Base-by-base conservation (phyloP, 495 filamentous ascomycete species). In the Penicillium roqueforti region DNA sequence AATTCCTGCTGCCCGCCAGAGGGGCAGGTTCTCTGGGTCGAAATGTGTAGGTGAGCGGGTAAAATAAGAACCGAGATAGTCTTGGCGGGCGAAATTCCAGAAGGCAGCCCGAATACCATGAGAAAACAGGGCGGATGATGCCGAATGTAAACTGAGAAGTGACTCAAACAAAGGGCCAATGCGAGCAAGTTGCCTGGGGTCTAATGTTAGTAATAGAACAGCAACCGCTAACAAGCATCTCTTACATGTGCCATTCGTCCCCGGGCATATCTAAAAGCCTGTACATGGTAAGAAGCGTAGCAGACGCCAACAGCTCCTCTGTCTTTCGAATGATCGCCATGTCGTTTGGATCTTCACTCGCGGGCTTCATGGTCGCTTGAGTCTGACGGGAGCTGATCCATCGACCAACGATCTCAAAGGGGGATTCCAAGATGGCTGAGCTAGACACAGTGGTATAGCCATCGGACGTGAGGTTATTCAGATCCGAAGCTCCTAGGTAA, bases 81-180 rank as follows among this genome's bases (percentile, higher is more conserved):
- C 74, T 44, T 68, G 63, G 3, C 71, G 68, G 22, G 67, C 68
- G 44, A 76, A 62, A 41, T 72, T 72, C 72, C 74, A 76, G 46
- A 76, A 75, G 1, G 63, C 68, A 10, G 72, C 69, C 10, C 59
- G 59, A 1, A 67, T 47, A 5, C 71, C 74, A 25, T 69, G 68
- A 13, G 66, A 58, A 31, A 75, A 70, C 4, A 19, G 16, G 4
- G 54, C 18, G 7, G 57, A 40, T 6, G 45, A 18, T 16, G 19
- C 29, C 18, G 46, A 20, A 36, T 62, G 26, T 36, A 61, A 7
- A 25, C 48, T 23, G 6, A 68, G 31, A n/a, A 75, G 53, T 39
- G 55, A 53, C 1, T 71, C 62, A 36, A 72, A 75, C 4, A 75
- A 43, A 8, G 58, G 46, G 6, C 54, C 45, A 18, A 71, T 66